Evolutionary conservation across 2,329 filamentous ascomycete species (phyloP), one percentile per base, ranked within the genome.

Genomic region (Blastomyces parvus): DNA sequence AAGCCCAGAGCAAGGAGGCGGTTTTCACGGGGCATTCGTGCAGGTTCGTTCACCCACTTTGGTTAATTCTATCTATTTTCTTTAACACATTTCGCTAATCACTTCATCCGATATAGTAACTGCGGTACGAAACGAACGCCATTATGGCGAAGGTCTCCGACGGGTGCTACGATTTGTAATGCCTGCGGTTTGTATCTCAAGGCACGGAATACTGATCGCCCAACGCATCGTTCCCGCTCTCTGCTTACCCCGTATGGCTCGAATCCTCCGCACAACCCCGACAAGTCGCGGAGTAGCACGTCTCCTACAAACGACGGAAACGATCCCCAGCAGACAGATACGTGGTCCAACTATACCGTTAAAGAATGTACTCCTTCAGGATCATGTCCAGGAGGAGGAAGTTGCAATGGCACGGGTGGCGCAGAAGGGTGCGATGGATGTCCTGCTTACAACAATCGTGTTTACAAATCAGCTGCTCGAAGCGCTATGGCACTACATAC

Each of bases 91-190:
- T n/a, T 62, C 44, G 13, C 53, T n/a, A 48, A 42, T 14, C 9
- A 48, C 62, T 55, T 64, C 65, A 50, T 11, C 14, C 62, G 17
- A 13, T 65, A 61, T 67, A 99, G 94, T 74, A 99, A 99, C 77
- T 99, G 94, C 74, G 88, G 88, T 64, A 97, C 94, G 19, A 97
- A 91, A 61, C 87, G 89, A 74, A 99, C 94, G 57, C 94, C 94
- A 30, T 79, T 99, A 46, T 99, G 94, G 94, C 86, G 94, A 73
- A 86, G 94, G 71, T 96, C 93, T 19, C 93, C 93, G 0, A 87
- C 92, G 70, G 94, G 94, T 38, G 89, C 91, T 62, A 97, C 91
- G 36, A 97, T 99, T 65, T 99, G 94, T 79, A 99, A 99, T 77
- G 94, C 94, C 6, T 99, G 94, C 72, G 94, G 94, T 52, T 82